Evolutionary conservation across 2,329 filamentous ascomycete species (phyloP).

Genomic region (Coniochaeta hoffmannii): DNA sequence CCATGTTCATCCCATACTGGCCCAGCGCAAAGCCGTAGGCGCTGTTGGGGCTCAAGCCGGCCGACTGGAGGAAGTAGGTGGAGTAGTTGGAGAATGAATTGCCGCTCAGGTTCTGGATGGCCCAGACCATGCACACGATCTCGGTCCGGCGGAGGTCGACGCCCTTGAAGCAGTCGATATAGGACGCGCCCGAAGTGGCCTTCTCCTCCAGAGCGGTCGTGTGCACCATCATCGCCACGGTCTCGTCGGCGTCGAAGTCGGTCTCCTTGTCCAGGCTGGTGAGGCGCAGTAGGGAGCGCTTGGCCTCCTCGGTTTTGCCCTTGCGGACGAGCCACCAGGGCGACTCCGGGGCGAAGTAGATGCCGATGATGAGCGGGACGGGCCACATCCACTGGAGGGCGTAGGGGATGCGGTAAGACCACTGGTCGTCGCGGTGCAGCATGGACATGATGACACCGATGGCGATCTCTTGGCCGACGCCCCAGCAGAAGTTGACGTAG

Average conservation of each 20-base stretch:
- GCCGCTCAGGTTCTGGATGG: slow-evolving; percentile 56
- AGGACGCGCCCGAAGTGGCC: slow-evolving; percentile 31
- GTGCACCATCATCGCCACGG: slow-evolving; percentile 19
- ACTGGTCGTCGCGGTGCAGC: slow-evolving; percentile 53
- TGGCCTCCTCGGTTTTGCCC: slow-evolving; percentile 55
- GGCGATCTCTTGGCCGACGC: slow-evolving; percentile 63
- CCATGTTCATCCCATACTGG: slow-evolving; percentile 66
- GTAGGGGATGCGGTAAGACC: slow-evolving; percentile 58
- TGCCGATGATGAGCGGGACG: slow-evolving; percentile 53
- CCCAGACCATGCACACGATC: slow-evolving; percentile 58
- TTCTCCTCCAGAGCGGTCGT: slow-evolving; percentile 32
- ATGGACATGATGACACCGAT: slow-evolving; percentile 62
- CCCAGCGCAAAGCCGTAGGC: slow-evolving; percentile 57
- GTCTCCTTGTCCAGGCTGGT: slow-evolving; percentile 55
- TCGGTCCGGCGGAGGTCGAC: slow-evolving; percentile 36
- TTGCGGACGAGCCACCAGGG: slow-evolving; percentile 69
- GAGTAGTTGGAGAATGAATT: slow-evolving; percentile 61
- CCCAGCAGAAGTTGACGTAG: slow-evolving; percentile 64
- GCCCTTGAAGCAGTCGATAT: slow-evolving; percentile 39
- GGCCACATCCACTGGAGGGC: slow-evolving; percentile 73
- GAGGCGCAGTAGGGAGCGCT: slow-evolving; percentile 54
- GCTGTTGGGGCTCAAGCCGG: slow-evolving; percentile 42
- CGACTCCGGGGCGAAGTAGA: slow-evolving; percentile 59
- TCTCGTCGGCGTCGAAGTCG: slow-evolving; percentile 18
- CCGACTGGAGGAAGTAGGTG: slow-evolving; percentile 55